Evolutionary conservation across 768 basidiomycete genomes (phyloP), one percentile per base, ranked within the genome.

Genomic region (Mycena polygramma): DNA sequence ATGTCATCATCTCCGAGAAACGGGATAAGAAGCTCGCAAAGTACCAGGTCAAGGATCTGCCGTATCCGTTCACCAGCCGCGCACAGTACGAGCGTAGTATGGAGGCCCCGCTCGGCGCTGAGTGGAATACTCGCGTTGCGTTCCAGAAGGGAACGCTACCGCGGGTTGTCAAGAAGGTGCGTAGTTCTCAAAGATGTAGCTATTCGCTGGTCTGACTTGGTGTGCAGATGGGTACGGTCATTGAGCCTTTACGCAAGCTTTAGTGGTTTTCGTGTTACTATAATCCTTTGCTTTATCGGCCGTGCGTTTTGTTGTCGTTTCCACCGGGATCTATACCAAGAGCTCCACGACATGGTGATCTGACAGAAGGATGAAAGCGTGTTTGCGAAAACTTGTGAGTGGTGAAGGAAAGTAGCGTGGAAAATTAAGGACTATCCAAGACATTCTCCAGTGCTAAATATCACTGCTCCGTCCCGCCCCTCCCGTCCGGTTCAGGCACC

Each of bases 1-100:
- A 98, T 78, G 89, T 99, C 77, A 98, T 99, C 83, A 94, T 99
- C 75, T 96, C 95, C 2, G 97, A 99, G 81, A 95, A 93, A 81
- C 91, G 91, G 68, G 97, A 99, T 83, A 95, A 95, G 83, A 98
- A 98, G 79, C 96, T 94, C 0, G 83, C 90, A 19, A 94, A 95
- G 81, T 98, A 97, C 79, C 86, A 91, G 69, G 90, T 96, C 63
- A 94, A 93, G 80, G 97, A 99, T 78, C 81, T 99, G 53, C 98
- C 98, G 4, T 93, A 93, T 81, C 98, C 97, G 4, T 99, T 96
- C 78, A 98, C 97, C 11, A 94, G 92, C 80, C 91, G 91, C 66
- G 94, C 92, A 5, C 98, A 98, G 83, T 98, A 93, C 76, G 96
- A 98, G 81, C 90, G 92, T 41, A 88, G 88, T 70, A 90, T 98